Evolutionary conservation across 2,329 filamentous ascomycete species (phyloP).

Genomic region (Penicillium nordicum): DNA sequence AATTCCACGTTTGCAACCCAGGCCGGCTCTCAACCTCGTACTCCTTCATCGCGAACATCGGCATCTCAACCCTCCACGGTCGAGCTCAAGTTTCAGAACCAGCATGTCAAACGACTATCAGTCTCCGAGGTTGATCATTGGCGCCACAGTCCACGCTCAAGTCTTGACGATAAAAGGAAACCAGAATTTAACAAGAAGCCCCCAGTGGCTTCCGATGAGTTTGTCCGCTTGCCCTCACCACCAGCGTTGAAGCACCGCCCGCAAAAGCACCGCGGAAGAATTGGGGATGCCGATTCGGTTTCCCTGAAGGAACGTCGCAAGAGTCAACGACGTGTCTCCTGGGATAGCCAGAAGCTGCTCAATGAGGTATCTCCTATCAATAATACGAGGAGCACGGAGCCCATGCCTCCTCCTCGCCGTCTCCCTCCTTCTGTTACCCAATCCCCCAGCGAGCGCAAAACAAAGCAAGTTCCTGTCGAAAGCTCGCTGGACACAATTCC

Average conservation of each 20-base stretch:
- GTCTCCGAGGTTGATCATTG: slow-evolving; percentile 38
- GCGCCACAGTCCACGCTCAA: slow-evolving; percentile 32
- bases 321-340: slow-evolving; percentile 36
- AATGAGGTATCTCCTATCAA: slow-evolving; percentile 25
- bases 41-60: slow-evolving; percentile 28
- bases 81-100: slow-evolving; percentile 38
- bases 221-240: slow-evolving; percentile 34
- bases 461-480: slow-evolving; percentile 12
- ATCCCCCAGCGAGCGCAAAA: slow-evolving; percentile 20
- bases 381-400: slow-evolving; percentile 6
- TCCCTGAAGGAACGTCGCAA: slow-evolving; percentile 24
- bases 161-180: slow-evolving; percentile 33
- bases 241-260: slow-evolving; percentile 40
- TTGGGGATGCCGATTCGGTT: slow-evolving; percentile 20
- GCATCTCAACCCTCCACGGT: slow-evolving; percentile 31
- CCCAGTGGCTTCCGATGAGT: slow-evolving; percentile 29
- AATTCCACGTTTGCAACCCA: slow-evolving; percentile 4
- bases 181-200: slow-evolving; percentile 33
- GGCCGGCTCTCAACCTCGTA: slow-evolving; percentile 21
- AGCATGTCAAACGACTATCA: slow-evolving; percentile 41
- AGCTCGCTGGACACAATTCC: slow-evolving; percentile 11
- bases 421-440: slow-evolving; percentile 15
- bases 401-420: background rate
- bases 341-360: slow-evolving; percentile 38
- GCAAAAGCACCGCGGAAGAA: slow-evolving; percentile 37